Evolutionary conservation across 176 grass and related monocot species (phyloP), one percentile per base, ranked within the genome.

Genomic region (Cymbopogon citratus): DNA sequence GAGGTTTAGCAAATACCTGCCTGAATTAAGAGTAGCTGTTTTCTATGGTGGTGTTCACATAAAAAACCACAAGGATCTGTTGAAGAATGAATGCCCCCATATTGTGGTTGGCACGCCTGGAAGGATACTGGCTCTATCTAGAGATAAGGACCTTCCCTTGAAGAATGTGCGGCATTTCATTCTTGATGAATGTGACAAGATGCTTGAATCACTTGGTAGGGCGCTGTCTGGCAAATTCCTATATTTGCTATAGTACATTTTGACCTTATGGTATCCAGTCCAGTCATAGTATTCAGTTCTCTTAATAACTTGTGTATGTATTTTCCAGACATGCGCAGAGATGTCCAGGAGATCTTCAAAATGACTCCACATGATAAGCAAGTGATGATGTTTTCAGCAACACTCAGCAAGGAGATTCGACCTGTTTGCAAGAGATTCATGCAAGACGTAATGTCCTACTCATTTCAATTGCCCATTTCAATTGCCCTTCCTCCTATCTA

Each of bases 101-200:
- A 96, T 99, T 87, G 93, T 99, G 34, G 97, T 99, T 19, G 97
- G 97, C 21, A 99, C 97, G 6, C 84, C 88, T 69, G 88, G 88
- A 79, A 90, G 88, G 80, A 90, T 90, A 34, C 84, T 90, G 12
- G 88, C 88, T 76, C 89, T 99, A 33, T 83, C 89, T 12, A 94
- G 93, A 76, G 97, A 96, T 0, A 99, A 99, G 84, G 91, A 93
- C 77, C 93, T 99, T 61, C 91, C 91, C 68, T 84, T 99, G 83
- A 99, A 99, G 93, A 99, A 99, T 73, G 93, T 99, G 83, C 89
- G 97, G 83, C 97, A 96, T 87, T 99, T 96, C 89, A 99, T 99
- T 64, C 97, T 99, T 40, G 97, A 99, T 73, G 93, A 99, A 86
- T 99, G 96, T 51, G 96, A 99, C 48, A 99, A 99, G 89, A 96